Conservation (phyloP, 2,329 filamentous ascomycete species). For the Leptographium radiaticola region DNA sequence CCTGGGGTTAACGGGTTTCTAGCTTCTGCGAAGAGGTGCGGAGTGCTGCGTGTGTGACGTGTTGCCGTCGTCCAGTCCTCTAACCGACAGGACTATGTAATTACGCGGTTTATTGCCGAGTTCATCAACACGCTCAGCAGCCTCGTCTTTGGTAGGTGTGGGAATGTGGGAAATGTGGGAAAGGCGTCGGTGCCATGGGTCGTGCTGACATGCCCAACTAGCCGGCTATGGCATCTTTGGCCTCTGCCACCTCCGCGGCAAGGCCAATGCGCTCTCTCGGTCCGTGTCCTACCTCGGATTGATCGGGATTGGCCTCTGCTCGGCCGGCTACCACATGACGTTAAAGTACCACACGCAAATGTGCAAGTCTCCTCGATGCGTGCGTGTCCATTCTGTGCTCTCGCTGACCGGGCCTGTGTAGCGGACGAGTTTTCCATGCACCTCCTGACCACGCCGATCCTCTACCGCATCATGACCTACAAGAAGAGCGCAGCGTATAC, state of each 20-base stretch:
- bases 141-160: neutral
- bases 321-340: neutral
- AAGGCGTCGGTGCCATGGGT: neutral
- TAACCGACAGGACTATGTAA: neutral
- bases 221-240: neutral
- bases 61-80: neutral
- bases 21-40: neutral
- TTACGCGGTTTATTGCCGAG: neutral
- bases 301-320: neutral
- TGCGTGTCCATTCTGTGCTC: neutral
- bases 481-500: neutral
- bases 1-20: neutral
- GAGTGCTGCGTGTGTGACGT: neutral
- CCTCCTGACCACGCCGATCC: neutral
- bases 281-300: neutral
- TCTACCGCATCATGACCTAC: neutral
- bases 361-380: neutral
- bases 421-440: neutral
- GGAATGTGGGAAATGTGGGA: neutral
- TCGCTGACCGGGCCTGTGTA: neutral
- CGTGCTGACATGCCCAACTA: neutral
- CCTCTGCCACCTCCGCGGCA: neutral
- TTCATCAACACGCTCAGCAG: neutral
- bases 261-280: neutral
- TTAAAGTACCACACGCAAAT: neutral